Evolutionary conservation across 768 basidiomycete genomes (phyloP).

Genomic region (Lactifluus echinatus): DNA sequence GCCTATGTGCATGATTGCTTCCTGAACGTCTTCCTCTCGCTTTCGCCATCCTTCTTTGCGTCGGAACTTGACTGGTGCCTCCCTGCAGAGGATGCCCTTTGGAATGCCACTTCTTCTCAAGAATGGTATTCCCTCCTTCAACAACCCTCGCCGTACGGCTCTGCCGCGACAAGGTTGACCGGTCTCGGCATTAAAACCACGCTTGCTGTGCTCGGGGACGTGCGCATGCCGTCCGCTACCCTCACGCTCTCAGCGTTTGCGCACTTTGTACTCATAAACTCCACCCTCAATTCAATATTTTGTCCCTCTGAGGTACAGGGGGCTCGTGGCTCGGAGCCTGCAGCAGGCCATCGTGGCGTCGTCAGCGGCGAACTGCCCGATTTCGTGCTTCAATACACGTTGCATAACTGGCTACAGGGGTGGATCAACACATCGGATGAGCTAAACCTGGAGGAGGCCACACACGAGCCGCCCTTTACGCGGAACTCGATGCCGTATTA

Average conservation of each 20-base stretch:
- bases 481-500: conserved; percentile 39
- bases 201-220: conserved; percentile 16
- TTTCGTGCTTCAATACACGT: conserved; percentile 34
- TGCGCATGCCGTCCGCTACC: conserved; percentile 1
- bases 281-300: conserved; percentile 20
- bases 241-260: conserved; percentile 17
- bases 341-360: not conserved
- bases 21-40: conserved; percentile 39
- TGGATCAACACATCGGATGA: conserved; percentile 29
- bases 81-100: conserved; percentile 43
- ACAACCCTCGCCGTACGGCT: conserved; percentile 27
- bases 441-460: conserved; percentile 3
- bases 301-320: not conserved
- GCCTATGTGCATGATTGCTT: conserved; percentile 46
- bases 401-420: conserved; percentile 46
- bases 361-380: conserved; percentile 16
- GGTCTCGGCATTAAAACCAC: conserved; percentile 16
- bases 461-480: conserved; percentile 13
- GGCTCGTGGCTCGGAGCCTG: not conserved
- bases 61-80: conserved; percentile 39
- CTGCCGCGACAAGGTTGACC: conserved; percentile 2
- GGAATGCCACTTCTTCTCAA: conserved; percentile 35
- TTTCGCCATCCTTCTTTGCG: conserved; percentile 37
- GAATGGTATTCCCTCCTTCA: conserved; percentile 41
- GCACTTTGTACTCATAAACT: conserved; percentile 24